Base-by-base conservation (phyloP, 2,329 filamentous ascomycete genomes). In the Colletotrichum tabaci region DNA sequence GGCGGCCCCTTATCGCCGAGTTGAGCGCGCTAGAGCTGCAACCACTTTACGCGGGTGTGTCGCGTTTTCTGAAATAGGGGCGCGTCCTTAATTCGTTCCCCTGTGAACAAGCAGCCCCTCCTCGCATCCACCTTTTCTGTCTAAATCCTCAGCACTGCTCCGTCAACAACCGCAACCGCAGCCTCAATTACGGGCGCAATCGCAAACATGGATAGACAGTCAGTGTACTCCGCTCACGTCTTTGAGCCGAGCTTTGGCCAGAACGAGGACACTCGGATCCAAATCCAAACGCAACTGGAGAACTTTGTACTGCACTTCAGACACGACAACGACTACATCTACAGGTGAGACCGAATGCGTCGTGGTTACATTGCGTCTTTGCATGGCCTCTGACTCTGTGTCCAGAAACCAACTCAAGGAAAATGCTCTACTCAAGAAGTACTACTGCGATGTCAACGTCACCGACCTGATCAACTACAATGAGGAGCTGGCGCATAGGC, bases 401-500 rank as follows among this genome's bases (percentile, higher is more conserved):
- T 77, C 53, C 35, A 97, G 96, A 89, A 96, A 98, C 78, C 96
- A 98, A 83, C 90, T 99, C 71, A 91, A 94, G 77, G 95, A 98
- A 80, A 99, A 99, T 84, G 95, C 96, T 9, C 89, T 98, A 1
- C 87, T 98, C 52, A 96, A 98, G 81, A 95, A 95, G 77, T 98
- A 95, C 84, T 98, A 92, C 82, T 98, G 96, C 85, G 96, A 99
- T 81, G 90, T 99, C 80, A 95, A 99, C 81, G 94, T 99, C 77
- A 94, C 93, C 73, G 96, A 99, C 81, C 86, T 99, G 71, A 98
- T 98, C 81, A 96, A 93, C 73, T 98, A 95, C 84, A 96, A 97
- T 79, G 96, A 98, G 83, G 95, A 98, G 81, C 88, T 99, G 72
- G 96, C 96, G 38, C 94, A 98, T 82, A 91, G 92, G 79, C 87